Base-by-base conservation (phyloP, 2,329 filamentous ascomycete genomes). In the Sclerotinia spermophila region DNA sequence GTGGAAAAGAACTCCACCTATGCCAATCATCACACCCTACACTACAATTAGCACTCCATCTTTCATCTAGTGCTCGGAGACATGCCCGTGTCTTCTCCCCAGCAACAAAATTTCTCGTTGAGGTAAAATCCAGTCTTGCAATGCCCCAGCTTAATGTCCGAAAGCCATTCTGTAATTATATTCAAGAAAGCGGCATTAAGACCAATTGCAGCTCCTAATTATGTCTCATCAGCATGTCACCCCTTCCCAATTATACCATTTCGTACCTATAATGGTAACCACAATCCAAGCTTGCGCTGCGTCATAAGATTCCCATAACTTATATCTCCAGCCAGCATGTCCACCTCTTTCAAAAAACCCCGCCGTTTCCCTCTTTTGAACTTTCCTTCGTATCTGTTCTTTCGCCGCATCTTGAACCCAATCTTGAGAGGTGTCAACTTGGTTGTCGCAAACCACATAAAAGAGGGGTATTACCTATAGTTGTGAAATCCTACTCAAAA, bases 211-310 rank as follows among this genome's bases (percentile, higher is more conserved):
- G 89, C 89, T 44, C 96, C 86, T 82, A 72, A 68, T 11, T 5
- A 13, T 68, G 7, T 13, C n/a, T 17, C 1, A 67, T 77, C 44
- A 77, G 73, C 66, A 69, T 35, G 58, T 65, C 15, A 44, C 42
- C 33, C 13, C 10, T 15, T 19, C 35, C 8, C 30, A 65, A 35
- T 44, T 15, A 33, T 58, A 55, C 17, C n/a, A 62, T 74, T 71
- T 73, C 74, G 27, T 44, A 81, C 81, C 92, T 70, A 99, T 95
- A 73, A 99, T 85, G 33, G 93, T 98, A 70, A 99, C 92, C 64
- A 99, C 96, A 71, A 99, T 94, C 96, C 96, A 99, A 33, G 93
- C 95, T 82, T 99, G 96, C 3, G 93, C 96, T 17, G 96, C 96
- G 81, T 98, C 94, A 81, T 98, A 99, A 42, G 92, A 92, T 79